Conservation (phyloP, 1,139 yeast genomes). For the Blastobotrys capitulatus region DNA sequence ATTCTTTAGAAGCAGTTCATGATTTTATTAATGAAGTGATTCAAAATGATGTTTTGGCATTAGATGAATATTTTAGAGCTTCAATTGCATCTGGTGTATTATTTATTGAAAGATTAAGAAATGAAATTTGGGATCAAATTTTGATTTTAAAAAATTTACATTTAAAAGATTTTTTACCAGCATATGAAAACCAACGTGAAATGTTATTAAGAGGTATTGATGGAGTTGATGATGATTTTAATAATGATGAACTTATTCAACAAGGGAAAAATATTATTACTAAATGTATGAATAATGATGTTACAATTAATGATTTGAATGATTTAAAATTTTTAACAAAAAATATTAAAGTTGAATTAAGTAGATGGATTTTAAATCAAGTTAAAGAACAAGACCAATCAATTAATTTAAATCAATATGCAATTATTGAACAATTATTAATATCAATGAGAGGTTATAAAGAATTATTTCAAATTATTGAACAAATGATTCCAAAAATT, state of each 20-base stretch:
- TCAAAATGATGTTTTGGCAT: constrained; percentile 44
- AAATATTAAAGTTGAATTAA: constrained; percentile 18
- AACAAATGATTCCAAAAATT: constrained; percentile 19
- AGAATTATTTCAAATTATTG: constrained; percentile 22
- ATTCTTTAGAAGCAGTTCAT: constrained; percentile 39
- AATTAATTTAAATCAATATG: constrained; percentile 21
- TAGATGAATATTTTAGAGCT: constrained; percentile 68
- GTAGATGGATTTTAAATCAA: constrained; percentile 18
- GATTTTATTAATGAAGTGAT: constrained; percentile 53
- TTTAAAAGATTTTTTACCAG: constrained; percentile 15
- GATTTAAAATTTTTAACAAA: constrained; percentile 12
- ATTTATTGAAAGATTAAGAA: constrained; percentile 35
- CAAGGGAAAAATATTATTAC: constrained; percentile 9
- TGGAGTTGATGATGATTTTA: constrained; percentile 3
- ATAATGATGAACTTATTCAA: constrained; percentile 1
- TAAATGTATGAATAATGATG: constrained; percentile 11
- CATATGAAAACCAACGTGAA: constrained; percentile 20
- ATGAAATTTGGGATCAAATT: constrained; percentile 43
- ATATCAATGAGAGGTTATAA: constrained; percentile 21
- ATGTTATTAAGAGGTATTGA: constrained; percentile 21
- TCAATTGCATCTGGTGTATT: constrained; percentile 80
- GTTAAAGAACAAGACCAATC: background rate
- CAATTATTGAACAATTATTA: constrained; percentile 21
- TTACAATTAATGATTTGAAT: constrained; percentile 10
- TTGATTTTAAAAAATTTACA: constrained; percentile 45